Percentiles rank a stretch among this genome's conserved stretches.
Evolutionary conservation across 2,329 filamentous ascomycete genomes (phyloP).

Genomic region (Aspergillus brasiliensis): DNA sequence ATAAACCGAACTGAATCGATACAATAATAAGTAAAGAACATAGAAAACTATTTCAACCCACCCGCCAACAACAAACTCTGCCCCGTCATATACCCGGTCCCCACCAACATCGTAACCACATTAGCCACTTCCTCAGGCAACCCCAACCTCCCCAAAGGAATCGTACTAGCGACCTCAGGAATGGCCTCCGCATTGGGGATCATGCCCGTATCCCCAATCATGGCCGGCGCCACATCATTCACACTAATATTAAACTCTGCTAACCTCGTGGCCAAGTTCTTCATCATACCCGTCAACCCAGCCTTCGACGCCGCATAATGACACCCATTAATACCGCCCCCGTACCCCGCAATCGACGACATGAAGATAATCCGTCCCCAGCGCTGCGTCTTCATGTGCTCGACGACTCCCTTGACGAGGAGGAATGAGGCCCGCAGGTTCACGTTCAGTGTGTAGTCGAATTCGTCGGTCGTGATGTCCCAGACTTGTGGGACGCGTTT

Average conservation of each 20-base stretch:
- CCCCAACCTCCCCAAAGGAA: slow-evolving; percentile 61
- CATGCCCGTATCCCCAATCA: slow-evolving; percentile 68
- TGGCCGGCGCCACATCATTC: slow-evolving; percentile 69
- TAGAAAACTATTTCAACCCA: slow-evolving; percentile 49
- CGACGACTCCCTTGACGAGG: slow-evolving; percentile 61
- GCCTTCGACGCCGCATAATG: slow-evolving; percentile 63
- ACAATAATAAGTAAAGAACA: too few species aligned
- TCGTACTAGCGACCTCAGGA: slow-evolving; percentile 61
- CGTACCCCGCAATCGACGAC: slow-evolving; percentile 64
- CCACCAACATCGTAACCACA: slow-evolving; percentile 61
- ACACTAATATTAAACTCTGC: slow-evolving; percentile 65
- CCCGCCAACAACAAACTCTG: slow-evolving; percentile 58
- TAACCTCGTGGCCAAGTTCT: slow-evolving; percentile 62
- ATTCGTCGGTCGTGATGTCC: slow-evolving; percentile 66
- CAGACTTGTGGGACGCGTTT: slow-evolving; percentile 59
- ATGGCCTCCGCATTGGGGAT: slow-evolving; percentile 61
- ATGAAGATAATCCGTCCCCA: slow-evolving; percentile 69
- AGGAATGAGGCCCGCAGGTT: slow-evolving; percentile 66
- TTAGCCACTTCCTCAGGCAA: slow-evolving; percentile 63
- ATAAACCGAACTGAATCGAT: too few species aligned
- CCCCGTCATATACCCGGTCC: slow-evolving; percentile 63
- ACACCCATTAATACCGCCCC: slow-evolving; percentile 66
- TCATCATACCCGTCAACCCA: slow-evolving; percentile 66
- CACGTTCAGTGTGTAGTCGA: slow-evolving; percentile 63
- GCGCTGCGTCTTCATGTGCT: slow-evolving; percentile 59